phyloP scores from a whole-genome alignment of 805 yeast species.

The Cyberlindnera mrakii region DNA sequence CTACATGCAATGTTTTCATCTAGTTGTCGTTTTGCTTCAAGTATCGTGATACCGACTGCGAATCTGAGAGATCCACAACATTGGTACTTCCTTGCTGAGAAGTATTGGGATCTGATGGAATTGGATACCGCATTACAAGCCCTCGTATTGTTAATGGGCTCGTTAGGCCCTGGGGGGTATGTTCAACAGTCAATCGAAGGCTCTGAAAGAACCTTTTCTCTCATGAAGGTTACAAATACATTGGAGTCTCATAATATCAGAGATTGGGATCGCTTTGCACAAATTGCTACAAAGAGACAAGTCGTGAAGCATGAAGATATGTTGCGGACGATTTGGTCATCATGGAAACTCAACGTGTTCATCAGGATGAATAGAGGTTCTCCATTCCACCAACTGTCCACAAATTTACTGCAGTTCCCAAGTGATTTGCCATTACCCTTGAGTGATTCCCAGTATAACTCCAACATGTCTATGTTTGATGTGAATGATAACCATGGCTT shows the following conservation, averaged over 20 bases:
- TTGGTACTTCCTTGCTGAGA: conserved; percentile 32
- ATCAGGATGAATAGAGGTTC: conserved; percentile 30
- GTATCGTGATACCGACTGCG: conserved; percentile 21
- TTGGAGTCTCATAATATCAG: conserved; percentile 9
- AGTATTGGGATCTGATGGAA: conserved; percentile 27
- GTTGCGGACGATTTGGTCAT: conserved; percentile 32
- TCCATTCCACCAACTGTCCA: conserved; percentile 25
- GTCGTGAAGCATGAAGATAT: conserved; percentile 28
- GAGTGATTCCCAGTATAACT: conserved; percentile 17
- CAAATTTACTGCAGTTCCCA: conserved; percentile 25
- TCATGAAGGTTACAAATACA: conserved; percentile 14
- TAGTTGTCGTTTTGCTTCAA: conserved; percentile 27
- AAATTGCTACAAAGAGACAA: conserved; percentile 27
- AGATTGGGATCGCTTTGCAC: conserved; percentile 24
- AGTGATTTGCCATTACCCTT: conserved; percentile 29
- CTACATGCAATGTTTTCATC: conserved; percentile 32
- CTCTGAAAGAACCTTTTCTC: conserved; percentile 17
- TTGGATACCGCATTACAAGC: conserved; percentile 24
- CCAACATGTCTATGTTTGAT: conserved; percentile 18
- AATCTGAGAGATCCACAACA: conserved; percentile 27
- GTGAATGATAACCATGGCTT: conserved; percentile 10
- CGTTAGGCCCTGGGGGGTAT: conserved; percentile 25
- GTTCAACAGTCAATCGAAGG: conserved; percentile 25
- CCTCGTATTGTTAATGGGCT: conserved; percentile 24
- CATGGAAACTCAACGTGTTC: conserved; percentile 31